Evolutionary conservation across 2,329 filamentous ascomycete genomes (phyloP), one percentile per base, ranked within the genome.

Genomic region (Neurospora sp.): DNA sequence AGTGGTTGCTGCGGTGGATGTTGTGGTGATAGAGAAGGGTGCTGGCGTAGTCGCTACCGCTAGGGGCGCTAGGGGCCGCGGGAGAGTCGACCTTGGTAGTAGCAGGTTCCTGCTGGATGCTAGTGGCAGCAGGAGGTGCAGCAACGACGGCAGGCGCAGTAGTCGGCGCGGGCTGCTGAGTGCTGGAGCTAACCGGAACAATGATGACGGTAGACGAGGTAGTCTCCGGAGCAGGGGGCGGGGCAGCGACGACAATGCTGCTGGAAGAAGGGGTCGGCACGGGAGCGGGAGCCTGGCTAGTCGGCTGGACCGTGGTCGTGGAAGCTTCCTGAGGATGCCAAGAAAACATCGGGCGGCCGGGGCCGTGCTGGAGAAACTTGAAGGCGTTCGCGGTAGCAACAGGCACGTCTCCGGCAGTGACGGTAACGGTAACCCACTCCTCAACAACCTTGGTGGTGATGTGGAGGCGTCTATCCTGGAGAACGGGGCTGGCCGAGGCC

Each of bases 1-100:
- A 90, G 86, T 97, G 93, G 83, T 96, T 96, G 77, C 84, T 79
- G 73, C 96, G 94, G 82, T 96, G 92, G 68, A 90, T 77, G 83
- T 97, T 97, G 89, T 98, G 96, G 78, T 92, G 88, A 76, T 89
- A 84, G 67, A 95, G 76, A 67, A 85, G 84, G 15, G 80, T 78
- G 70, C 78, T 78, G 69, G 71, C 66, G 72, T 75, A 77, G 73
- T 78, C 78, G 66, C 73, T 70, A 40, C 13, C 13, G 52, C 23
- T 36, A 62, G 52, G 23, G 23, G 75, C 72, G 52, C 23, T 36
- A 62, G 52, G 23, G 23, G 75, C 72, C 52, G 73, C 62, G 19
- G 77, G 69, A 10, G 73, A 19, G 3, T 73, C 67, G 13, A 71
- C 69, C 66, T 70, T 67, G 52, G 71, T 42, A 38, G 71, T 67